Evolutionary conservation across 202 grass and related monocot species (phyloP).

Genomic region (Tripidium arundinaceum): DNA sequence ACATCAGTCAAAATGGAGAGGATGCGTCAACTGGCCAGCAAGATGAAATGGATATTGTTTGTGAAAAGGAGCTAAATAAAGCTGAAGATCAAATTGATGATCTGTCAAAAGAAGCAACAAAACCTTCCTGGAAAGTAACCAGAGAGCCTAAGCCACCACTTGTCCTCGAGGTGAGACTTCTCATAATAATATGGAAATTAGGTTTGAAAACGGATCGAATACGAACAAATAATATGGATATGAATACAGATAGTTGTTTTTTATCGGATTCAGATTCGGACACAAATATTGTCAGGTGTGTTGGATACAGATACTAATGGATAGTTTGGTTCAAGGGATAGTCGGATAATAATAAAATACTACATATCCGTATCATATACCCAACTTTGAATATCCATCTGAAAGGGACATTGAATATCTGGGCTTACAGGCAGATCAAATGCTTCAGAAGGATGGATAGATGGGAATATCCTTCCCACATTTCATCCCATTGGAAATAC

Average conservation of each 20-base stretch:
- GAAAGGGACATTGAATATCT: background rate
- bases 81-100: constrained; percentile 36
- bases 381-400: background rate
- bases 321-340: background rate
- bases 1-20: constrained; percentile 39
- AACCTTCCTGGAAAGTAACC: constrained; percentile 52
- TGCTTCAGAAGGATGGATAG: background rate
- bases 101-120: constrained; percentile 37
- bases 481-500: background rate
- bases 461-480: background rate
- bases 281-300: background rate
- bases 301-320: background rate
- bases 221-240: background rate
- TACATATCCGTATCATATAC: background rate
- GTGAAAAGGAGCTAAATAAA: constrained; percentile 38
- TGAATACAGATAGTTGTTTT: background rate
- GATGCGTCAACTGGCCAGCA: constrained; percentile 26
- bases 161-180: constrained; percentile 77
- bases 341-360: background rate
- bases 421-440: background rate
- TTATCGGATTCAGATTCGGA: background rate
- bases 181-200: background rate
- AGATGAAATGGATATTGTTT: constrained; percentile 45
- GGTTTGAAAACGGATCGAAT: background rate
- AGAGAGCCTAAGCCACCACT: constrained; percentile 64